Base-by-base conservation (phyloP, 140 eudicot genomes). In the Ambrosia hybrid region DNA sequence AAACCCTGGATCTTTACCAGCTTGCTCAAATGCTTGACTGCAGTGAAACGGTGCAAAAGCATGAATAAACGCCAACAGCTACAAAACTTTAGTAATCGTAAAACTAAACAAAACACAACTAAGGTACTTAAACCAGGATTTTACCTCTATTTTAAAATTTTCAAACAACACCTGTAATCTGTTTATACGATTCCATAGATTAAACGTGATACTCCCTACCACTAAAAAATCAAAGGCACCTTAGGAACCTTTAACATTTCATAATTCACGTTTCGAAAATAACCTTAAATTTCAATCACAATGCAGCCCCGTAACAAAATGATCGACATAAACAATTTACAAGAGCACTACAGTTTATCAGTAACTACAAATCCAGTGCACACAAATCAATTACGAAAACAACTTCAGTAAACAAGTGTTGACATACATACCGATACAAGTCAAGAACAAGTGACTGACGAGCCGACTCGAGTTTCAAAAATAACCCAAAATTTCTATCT, bases 21-120 rank as follows among this genome's bases (percentile, higher is more conserved):
- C 99, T 78, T 83, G 97, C 51, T 82, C 94, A 79, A 94, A 90
- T 56, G 97, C 95, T 83, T 84, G 95, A 73, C 99, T 94, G 84
- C 76, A 72, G 76, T 43, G 68, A 73, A 15, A 69, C 14, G 52
- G 17, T 70, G 38, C 81, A 70, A 38, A 21, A 65, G 66, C 45
- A 65, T 55, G 51, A 57, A 74, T 63, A 70, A 70, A 41, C 51
- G 53, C 61, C 46, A 76, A 70, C 45, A 26, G 9, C 57, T 59
- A 76, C 68, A 15, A 51, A 57, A 3, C 51, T 59, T 76, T 7
- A 10, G 49, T 34, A 51, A 33, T 73, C 61, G 43, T 63, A 34
- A 7, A 77, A 51, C 41, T 9, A 53, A 62, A 8, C 43, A 51
- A 71, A 41, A 34, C 82, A 71, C 61, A 52, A 14, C 4, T 41